These are phyloP conservation scores for Santalum album DNA, from an alignment of 164 flowering plant genomes.

Conservation along the genomic window DNA sequence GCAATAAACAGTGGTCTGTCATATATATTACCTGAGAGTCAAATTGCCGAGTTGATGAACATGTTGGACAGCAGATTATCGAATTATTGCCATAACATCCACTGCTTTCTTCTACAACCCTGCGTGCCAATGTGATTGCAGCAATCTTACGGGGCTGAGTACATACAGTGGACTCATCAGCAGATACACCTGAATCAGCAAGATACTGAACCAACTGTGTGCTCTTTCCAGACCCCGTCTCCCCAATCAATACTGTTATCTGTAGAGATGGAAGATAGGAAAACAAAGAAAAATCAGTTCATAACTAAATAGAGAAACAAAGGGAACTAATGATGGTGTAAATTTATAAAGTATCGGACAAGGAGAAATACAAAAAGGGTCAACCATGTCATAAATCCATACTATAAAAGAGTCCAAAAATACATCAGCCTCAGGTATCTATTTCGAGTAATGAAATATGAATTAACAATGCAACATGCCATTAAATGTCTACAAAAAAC, in stretches of 20 bases:
- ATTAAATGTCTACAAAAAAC: too few species aligned
- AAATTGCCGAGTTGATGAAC: conserved; percentile 40
- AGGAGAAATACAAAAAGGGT: not conserved
- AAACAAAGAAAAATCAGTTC: not conserved
- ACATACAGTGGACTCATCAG: conserved; percentile 52
- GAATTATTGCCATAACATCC: conserved; percentile 63
- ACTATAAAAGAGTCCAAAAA: too few species aligned
- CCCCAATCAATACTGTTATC: conserved; percentile 82
- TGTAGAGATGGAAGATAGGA: conserved; percentile 16
- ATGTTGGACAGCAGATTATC: conserved; percentile 39
- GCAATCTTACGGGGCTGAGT: conserved; percentile 98
- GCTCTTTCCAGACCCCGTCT: conserved; percentile 98
- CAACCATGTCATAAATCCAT: too few species aligned
- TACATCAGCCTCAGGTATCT: too few species aligned
- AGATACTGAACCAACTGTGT: conserved; percentile 92
- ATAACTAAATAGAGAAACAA: not conserved
- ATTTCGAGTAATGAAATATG: too few species aligned
- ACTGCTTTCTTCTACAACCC: conserved; percentile 69
- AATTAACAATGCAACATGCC: too few species aligned
- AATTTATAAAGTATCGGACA: not conserved
- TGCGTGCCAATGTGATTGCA: conserved; percentile 66
- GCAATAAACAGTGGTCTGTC: conserved; percentile 89
- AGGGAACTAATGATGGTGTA: not conserved
- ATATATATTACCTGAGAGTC: conserved; percentile 51
- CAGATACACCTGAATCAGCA: conserved; percentile 64